Base-by-base conservation (phyloP, 352 stramenopile species). In the Pilasporangium apinafurcum region DNA sequence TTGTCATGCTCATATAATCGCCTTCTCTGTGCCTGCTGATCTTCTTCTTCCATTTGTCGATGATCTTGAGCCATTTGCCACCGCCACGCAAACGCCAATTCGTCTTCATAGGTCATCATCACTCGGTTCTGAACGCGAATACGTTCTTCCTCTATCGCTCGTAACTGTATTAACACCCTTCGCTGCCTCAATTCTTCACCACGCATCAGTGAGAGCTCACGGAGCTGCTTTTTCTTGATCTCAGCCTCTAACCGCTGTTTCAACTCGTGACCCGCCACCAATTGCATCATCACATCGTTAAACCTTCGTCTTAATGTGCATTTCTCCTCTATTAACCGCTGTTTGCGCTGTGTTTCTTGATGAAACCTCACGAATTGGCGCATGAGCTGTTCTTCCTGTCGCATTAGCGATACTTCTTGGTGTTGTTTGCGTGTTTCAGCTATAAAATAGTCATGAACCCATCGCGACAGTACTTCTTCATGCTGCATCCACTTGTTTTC, bases 201-300 rank as follows among this genome's bases (percentile, higher is more conserved):
- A 27, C 65, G 56, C 69, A 86, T 83, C 16, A 49, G 28, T 6
- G 64, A 57, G 34, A 38, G 48, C 24, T 83, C 73, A 5, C 63
- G 59, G 6, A 37, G 55, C 6, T 51, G 27, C 21, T 27, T 41
- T 13, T 63, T 51, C 35, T 51, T 50, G 4, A 54, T 37, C 29
- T 63, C 48, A 0, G 29, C 48, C 5, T 24, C 21, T n/a, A n/a
- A n/a, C n/a, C n/a, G n/a, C n/a, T n/a, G n/a, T 30, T 42, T 17
- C 0, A 25, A 24, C 37, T 53, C 38, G 30, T 63, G 43, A 20
- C 29, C 18, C 3, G 56, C 44, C 0, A 56, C 18, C 13, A 83
- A 10, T 27, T 77, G 42, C 2, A 55, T 10, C n/a, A 85, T 46
- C 14, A 70, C 61, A 2, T 29, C 13, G 21, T 51, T 37, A 36